Base-by-base conservation (phyloP, 2,329 filamentous ascomycete species). In the Aspergillus tubingensis region DNA sequence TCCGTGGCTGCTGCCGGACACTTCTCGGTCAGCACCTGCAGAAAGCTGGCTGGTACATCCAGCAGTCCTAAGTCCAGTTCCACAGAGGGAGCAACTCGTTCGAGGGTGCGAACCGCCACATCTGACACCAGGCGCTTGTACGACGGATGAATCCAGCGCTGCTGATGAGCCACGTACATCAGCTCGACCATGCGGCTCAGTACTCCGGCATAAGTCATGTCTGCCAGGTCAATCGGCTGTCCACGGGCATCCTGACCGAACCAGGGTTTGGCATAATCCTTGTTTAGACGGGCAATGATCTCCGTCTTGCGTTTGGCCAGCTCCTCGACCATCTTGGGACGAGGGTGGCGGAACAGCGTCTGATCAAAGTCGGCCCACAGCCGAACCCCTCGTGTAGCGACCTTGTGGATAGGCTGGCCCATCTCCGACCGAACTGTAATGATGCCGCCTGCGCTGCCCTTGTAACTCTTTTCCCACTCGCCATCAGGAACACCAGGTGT, bases 391-490 rank as follows among this genome's bases (percentile, higher is more conserved):
- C 47, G 47, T n/a, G 47, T 50, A 7, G 47, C 47, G n/a, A 50
- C 25, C 15, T 30, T 30, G 47, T 30, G 25, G 47, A 50, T 50
- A 3, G 47, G 47, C 47, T 30, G 47, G 23, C 47, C 47, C 47
- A 30, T 50, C n/a, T 50, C 47, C 2, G 47, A 50, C 25, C 25
- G 47, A 15, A 30, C 23, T 8, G 47, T 50, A 13, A 50, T 30
- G 15, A 50, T 30, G 7, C 25, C 47, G 8, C 47, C 47, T 3
- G 47, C 47, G 15, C 44, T 49, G 15, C 44, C 44, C 23, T 27
- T 49, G 44, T 49, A 49, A 10, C 44, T 49, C 44, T 49, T 49
- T 23, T 49, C 44, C 44, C 44, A 49, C 13, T 49, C 44, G 21
- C 15, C 23, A 15, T 49, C 44, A 15, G 44, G 23, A 13, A 49